Evolutionary conservation across 495 filamentous ascomycete species (phyloP).

Genomic region (Neurospora sp.): DNA sequence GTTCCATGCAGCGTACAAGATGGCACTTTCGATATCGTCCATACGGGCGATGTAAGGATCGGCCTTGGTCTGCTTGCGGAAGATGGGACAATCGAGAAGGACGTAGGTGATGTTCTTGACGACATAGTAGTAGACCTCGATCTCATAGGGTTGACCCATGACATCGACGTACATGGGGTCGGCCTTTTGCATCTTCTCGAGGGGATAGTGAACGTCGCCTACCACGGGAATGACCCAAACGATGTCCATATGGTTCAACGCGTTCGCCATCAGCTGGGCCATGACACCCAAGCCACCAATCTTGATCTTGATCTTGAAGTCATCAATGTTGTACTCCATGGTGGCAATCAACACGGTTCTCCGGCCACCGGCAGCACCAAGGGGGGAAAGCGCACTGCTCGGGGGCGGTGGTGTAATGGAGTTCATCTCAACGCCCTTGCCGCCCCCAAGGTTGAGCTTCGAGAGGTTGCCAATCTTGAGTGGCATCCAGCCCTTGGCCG

Average conservation of each 20-base stretch:
- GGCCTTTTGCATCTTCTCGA: slow-evolving; percentile 39
- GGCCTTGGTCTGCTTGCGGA: slow-evolving; percentile 55
- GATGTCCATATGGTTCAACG: slow-evolving; percentile 55
- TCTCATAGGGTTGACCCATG: slow-evolving; percentile 53
- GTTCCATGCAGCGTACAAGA: slow-evolving; percentile 70
- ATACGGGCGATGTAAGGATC: slow-evolving; percentile 65
- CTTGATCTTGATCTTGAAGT: slow-evolving; percentile 64
- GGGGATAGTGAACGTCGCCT: slow-evolving; percentile 55
- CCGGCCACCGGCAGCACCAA: slow-evolving; percentile 18
- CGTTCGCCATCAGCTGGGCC: slow-evolving; percentile 62
- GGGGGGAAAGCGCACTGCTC: slow-evolving; percentile 7
- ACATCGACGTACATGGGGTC: slow-evolving; percentile 57
- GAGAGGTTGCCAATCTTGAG: slow-evolving; percentile 14
- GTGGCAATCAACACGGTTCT: slow-evolving; percentile 56
- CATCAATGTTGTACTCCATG: slow-evolving; percentile 67
- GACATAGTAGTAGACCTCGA: slow-evolving; percentile 56
- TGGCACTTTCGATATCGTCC: slow-evolving; percentile 63
- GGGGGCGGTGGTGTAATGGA: slow-evolving; percentile 18
- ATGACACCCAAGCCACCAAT: slow-evolving; percentile 65
- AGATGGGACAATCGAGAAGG: slow-evolving; percentile 59
- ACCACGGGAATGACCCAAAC: slow-evolving; percentile 74
- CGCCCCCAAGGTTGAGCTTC: slow-evolving; percentile 33
- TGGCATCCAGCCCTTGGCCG: slow-evolving; percentile 20
- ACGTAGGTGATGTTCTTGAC: slow-evolving; percentile 64
- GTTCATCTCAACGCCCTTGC: slow-evolving; percentile 25